Percentiles rank a stretch among this genome's conserved stretches.
phyloP scores from a whole-genome alignment of 2,329 filamentous ascomycete genomes.

The Eutypa lata region DNA sequence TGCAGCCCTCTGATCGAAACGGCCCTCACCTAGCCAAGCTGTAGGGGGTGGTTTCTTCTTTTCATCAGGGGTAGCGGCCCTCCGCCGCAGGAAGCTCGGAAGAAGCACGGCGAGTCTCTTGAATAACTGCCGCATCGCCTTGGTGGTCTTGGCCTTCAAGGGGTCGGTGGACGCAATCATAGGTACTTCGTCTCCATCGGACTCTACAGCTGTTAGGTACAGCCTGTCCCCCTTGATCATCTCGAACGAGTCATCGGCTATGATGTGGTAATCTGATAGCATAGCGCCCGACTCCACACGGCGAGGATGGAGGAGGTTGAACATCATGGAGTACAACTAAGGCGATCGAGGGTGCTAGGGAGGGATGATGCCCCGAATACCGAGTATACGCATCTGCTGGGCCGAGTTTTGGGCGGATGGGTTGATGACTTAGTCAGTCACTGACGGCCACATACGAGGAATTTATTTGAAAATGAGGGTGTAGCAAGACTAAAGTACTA shows the following conservation, averaged over 20 bases:
- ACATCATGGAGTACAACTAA: not conserved
- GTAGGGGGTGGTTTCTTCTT: slow-evolving; percentile 17
- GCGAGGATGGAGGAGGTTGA: not conserved
- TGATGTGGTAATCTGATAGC: not conserved
- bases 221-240: not conserved
- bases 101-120: slow-evolving; percentile 10
- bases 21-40: slow-evolving; percentile 24
- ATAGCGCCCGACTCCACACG: not conserved
- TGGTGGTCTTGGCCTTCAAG: not conserved
- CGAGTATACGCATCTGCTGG: no score
- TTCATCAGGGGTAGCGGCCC: not conserved
- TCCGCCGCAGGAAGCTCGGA: slow-evolving; percentile 16
- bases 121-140: not conserved
- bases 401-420: not conserved
- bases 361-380: no score
- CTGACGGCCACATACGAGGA: no score
- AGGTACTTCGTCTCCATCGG: not conserved
- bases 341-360: not conserved
- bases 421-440: not conserved
- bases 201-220: not conserved
- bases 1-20: not conserved
- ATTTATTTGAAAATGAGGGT: not conserved
- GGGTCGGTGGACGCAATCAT: not conserved
- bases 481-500: not conserved
- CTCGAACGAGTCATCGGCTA: not conserved